Base-by-base conservation (phyloP, 441 rosid genomes). In the Syzygium syzygioides region DNA sequence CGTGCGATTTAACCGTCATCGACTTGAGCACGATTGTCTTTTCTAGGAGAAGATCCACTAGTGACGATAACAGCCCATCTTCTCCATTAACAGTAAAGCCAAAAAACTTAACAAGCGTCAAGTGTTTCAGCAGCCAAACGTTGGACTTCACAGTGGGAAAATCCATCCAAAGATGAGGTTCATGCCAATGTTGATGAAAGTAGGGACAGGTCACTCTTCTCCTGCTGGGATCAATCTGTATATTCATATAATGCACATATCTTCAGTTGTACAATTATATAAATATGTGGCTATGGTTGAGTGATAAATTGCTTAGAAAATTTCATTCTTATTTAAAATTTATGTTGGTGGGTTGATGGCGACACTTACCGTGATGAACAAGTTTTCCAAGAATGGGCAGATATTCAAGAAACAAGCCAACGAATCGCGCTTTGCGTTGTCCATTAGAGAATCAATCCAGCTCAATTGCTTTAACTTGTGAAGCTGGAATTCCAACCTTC, bases 141-240 rank as follows among this genome's bases (percentile, higher is more conserved):
- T 83, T 71, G 85, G 86, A 37, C 87, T 59, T 86, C 90, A 79
- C 68, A 8, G 90, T 19, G 32, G 80, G 20, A 25, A 48, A 80
- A 62, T 87, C 89, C 89, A 55, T 80, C 90, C 90, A 89, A 13
- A 89, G 87, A 85, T 89, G 90, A n/a, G 90, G 90, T 66, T 89
- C 90, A 55, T 89, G 90, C 89, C 90, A 89, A 41, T 86, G 18
- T 52, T 84, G 87, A 37, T 87, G 89, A 34, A 87, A 50, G 19
- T 32, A n/a, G 13, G 90, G 90, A 30, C 62, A 28, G 52, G 17
- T 30, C 26, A 89, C 84, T 30, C n/a, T 14, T 34, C 37, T 85
- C 41, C 68, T 48, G n/a, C 48, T 30, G n/a, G 28, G 7, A 79
- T 86, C 88, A 25, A 86, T 32, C 90, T 86, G 87, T 25, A 28